Evolutionary conservation across 306 rosid genomes (phyloP).

Genomic region (Quercus wislizeni): DNA sequence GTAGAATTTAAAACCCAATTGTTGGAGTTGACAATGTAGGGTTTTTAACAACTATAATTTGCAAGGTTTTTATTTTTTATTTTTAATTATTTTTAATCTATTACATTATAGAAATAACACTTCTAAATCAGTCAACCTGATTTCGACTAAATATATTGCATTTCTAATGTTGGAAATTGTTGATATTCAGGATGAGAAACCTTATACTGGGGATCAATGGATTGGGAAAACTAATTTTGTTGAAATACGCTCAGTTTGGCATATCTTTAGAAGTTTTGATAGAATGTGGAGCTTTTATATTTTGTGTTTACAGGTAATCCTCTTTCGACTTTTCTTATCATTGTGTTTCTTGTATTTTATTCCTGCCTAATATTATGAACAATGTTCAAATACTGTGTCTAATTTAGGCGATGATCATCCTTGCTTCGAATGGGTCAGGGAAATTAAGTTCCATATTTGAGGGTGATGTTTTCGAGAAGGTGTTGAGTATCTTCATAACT

Average conservation of each 20-base stretch:
- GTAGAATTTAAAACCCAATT: neutral
- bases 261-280: slow-evolving; percentile 90
- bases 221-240: slow-evolving; percentile 84
- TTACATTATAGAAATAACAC: neutral
- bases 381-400: slow-evolving; percentile 28
- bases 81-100: neutral
- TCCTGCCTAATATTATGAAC: slow-evolving; percentile 23
- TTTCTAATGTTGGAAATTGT: slow-evolving; percentile 9
- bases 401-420: slow-evolving; percentile 82
- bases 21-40: neutral
- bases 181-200: slow-evolving; percentile 49
- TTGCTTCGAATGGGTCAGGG: slow-evolving; percentile 85
- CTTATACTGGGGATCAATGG: slow-evolving; percentile 41
- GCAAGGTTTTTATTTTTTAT: too few relatives aligned
- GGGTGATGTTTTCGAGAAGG: slow-evolving; percentile 78
- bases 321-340: slow-evolving; percentile 12
- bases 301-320: slow-evolving; percentile 75
- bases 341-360: slow-evolving; percentile 16
- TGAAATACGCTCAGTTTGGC: slow-evolving; percentile 91
- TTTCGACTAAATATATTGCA: slow-evolving; percentile 5
- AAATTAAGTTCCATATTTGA: slow-evolving; percentile 56
- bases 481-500: slow-evolving; percentile 87
- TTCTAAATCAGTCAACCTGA: neutral
- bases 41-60: neutral
- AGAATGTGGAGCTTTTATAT: slow-evolving; percentile 97